Evolutionary conservation across 2,329 filamentous ascomycete genomes (phyloP).

Genomic region (Pseudopyricularia javanii): DNA sequence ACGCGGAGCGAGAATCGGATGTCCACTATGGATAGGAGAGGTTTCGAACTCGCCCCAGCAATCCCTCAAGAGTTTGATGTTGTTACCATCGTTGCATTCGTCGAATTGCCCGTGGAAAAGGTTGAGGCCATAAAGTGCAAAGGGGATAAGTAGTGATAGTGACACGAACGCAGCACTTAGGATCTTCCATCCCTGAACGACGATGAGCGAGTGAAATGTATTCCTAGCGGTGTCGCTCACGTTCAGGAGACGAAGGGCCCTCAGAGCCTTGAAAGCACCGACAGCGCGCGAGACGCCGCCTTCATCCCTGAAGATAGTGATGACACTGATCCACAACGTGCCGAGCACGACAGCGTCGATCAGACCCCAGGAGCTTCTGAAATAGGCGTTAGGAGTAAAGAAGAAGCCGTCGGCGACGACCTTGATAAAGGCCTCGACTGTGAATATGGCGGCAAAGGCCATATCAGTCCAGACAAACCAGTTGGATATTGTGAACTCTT

Average conservation of each 20-base stretch:
- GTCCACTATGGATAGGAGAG: slow-evolving; percentile 59
- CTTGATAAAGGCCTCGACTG: slow-evolving; percentile 78
- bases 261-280: slow-evolving; percentile 91
- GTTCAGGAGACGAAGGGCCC: slow-evolving; percentile 82
- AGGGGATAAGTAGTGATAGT: slow-evolving; percentile 84
- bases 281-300: slow-evolving; percentile 80
- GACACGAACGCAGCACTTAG: slow-evolving; percentile 88
- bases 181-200: slow-evolving; percentile 89
- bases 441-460: slow-evolving; percentile 79
- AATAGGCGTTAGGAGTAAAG: slow-evolving; percentile 95
- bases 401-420: slow-evolving; percentile 90
- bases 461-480: slow-evolving; percentile 96
- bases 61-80: slow-evolving; percentile 49
- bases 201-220: slow-evolving; percentile 93
- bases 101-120: slow-evolving; percentile 77
- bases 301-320: slow-evolving; percentile 69
- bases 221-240: slow-evolving; percentile 92
- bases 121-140: slow-evolving; percentile 91
- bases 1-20: slow-evolving; percentile 74
- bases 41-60: slow-evolving; percentile 78
- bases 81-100: slow-evolving; percentile 61
- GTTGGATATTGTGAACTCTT: slow-evolving; percentile 49
- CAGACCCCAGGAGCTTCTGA: slow-evolving; percentile 91
- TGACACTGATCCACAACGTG: slow-evolving; percentile 91
- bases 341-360: slow-evolving; percentile 87